Base-by-base conservation (phyloP, 1,284 basidiomycete genomes). In the Veloboletus limbatus region DNA sequence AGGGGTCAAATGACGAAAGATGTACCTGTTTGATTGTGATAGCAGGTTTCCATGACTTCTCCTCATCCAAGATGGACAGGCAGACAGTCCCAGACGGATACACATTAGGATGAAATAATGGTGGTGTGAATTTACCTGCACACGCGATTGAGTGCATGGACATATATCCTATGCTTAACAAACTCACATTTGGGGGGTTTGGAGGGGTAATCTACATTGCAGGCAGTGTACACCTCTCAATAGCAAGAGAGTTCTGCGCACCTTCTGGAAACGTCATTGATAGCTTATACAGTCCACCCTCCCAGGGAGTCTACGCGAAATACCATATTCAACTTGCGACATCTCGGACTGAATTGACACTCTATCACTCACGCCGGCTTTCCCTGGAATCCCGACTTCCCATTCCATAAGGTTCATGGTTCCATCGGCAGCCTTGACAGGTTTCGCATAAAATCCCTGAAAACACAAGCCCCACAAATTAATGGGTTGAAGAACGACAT, bases 31-130 rank as follows among this genome's bases (percentile, higher is more conserved):
- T 99, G 71, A 99, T 93, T 2, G 95, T 99, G 60, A 99, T 98
- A 2, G 94, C 90, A 9, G 97, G 94, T 68, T 98, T 98, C 97
- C 97, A 99, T 6, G 86, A 88, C 70, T 99, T 99, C 70, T 99
- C 97, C 67, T 99, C 97, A 65, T 99, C 96, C 31, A 99, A 72
- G 64, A 99, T 99, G 13, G 94, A 97, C 18, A 99, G 77, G 67
- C 97, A 99, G 41, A 99, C 95, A 17, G 97, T 99, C 21, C 97
- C 97, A 14, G 94, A 97, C 0, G 97, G 97, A 68, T 97, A 99
- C 43, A 99, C 94, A 66, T 99, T 99, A 22, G 96, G 96, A 68
- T 99, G 96, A 74, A 97, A 99, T 40, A 98, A 75, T 22, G 96
- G 90, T 2, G 97, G 96, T 1, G 85, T 78, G 71, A 99, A 99